A percentile compares a stretch with the other conserved stretches of the same genome.
Conservation (phyloP, 2,329 filamentous ascomycete species). For the Neopestalotiopsis rosae region DNA sequence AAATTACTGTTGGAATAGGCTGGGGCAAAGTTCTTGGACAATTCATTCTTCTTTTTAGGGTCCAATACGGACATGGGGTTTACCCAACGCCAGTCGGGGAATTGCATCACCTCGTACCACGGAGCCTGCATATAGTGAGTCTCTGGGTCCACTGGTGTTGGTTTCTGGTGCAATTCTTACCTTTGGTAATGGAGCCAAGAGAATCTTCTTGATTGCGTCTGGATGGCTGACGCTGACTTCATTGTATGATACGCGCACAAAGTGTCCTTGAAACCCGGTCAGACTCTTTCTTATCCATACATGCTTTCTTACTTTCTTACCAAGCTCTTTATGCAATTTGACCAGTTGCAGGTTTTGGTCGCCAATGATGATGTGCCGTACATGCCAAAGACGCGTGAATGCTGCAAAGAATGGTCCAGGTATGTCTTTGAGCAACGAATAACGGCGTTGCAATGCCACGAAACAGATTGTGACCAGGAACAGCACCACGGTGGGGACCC, state of each 20-base stretch:
- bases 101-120: constrained; percentile 17
- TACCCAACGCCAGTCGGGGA: constrained; percentile 22
- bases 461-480: not conserved
- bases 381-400: constrained; percentile 44
- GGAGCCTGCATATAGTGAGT: constrained; percentile 3
- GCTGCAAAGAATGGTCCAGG: constrained; percentile 47
- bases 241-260: constrained; percentile 48
- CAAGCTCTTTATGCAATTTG: constrained; percentile 43
- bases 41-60: constrained; percentile 21
- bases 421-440: constrained; percentile 24
- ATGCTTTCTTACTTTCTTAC: constrained; percentile 25
- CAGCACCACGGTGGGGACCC: not conserved
- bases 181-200: constrained; percentile 39
- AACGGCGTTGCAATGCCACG: constrained; percentile 1
- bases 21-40: constrained; percentile 33
- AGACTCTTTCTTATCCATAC: not conserved
- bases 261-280: constrained; percentile 33
- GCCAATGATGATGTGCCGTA: constrained; percentile 39
- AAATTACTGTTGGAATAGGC: constrained; percentile 34
- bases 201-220: constrained; percentile 43
- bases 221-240: constrained; percentile 50
- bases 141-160: not conserved
- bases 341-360: constrained; percentile 43
- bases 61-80: constrained; percentile 20
- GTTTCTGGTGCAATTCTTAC: constrained; percentile 21